These are phyloP conservation scores for Candida maris DNA, from an alignment of 805 yeast species.

Conservation along the genomic window DNA sequence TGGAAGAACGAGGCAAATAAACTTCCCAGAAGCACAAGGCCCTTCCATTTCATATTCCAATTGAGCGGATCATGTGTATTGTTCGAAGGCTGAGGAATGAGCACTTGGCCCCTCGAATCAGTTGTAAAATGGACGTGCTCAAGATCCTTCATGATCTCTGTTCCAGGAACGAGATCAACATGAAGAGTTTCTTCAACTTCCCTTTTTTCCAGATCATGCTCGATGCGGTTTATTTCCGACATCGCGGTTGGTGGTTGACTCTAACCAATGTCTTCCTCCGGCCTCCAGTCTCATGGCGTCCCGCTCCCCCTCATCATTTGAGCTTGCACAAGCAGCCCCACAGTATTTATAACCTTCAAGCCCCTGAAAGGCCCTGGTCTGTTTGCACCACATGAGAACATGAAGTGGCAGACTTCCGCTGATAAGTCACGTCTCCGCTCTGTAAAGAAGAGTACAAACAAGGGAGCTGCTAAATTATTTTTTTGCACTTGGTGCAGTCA, in stretches of 20 bases:
- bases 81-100: conserved; percentile 16
- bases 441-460: too few species aligned
- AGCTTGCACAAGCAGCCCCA: too few species aligned
- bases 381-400: too few species aligned
- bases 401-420: too few species aligned
- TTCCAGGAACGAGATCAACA: conserved; percentile 14
- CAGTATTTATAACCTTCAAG: too few species aligned
- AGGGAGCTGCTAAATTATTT: too few species aligned
- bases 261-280: too few species aligned
- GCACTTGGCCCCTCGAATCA: conserved; percentile 7
- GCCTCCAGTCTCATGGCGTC: too few species aligned
- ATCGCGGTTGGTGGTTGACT: conserved; percentile 1
- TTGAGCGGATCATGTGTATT: conserved; percentile 14
- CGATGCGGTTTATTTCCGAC: conserved; percentile 9
- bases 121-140: conserved; percentile 5
- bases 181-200: conserved; percentile 7
- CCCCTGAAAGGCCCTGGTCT: too few species aligned
- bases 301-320: too few species aligned
- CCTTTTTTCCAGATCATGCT: conserved; percentile 9
- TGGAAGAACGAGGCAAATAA: conserved; percentile 14
- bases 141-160: conserved; percentile 15
- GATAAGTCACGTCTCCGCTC: too few species aligned
- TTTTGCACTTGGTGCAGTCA: too few species aligned
- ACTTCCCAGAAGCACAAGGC: conserved; percentile 5
- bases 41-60: conserved; percentile 13